Base-by-base conservation (phyloP, 192 early-diverging fungal genomes). In the Coemansia sp. region DNA sequence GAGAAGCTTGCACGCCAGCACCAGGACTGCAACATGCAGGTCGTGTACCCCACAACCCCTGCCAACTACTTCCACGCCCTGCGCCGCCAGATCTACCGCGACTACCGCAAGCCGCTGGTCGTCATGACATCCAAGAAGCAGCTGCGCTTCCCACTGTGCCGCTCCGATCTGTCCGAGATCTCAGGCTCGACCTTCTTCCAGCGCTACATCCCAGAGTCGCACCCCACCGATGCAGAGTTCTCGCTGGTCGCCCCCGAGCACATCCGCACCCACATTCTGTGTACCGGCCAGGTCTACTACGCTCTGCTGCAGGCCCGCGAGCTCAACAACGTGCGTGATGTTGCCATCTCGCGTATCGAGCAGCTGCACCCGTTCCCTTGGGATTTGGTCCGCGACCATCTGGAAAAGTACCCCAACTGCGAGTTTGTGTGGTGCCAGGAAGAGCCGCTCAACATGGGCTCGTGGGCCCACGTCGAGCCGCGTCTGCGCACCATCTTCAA, bases 1-100 rank as follows among this genome's bases (percentile, higher is more conserved):
- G 91, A 93, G 74, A 90, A 91, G 75, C 70, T 91, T 49, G 82
- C 92, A 22, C 87, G 96, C 45, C 95, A 97, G 83, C 94, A 96
- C 72, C 96, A 97, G 82, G 95, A 97, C 80, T 94, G 93, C 84
- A 98, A 95, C 86, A 94, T 97, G 89, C 94, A 96, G 85, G 91
- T 98, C 12, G 89, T 95, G 11, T 94, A 96, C 85, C 90, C 91
- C 52, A 91, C 94, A n/a, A 96, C 95, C 14, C 96, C 96, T n/a
- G 87, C 91, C 64, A 96, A 98, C 78, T 97, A 94, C 86, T 98
- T 94, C 90, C 96, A 98, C 69, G 92, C 81, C 1, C 83, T 98
- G 69, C 88, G 96, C 61, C 89, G 96, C 62, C 96, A 98, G 84
- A 91, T 98, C 61, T 90, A 92, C 84, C 89, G 96, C 69, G 93